Conservation (phyloP, 257 asterid genomes). For the Mentha longifolia region DNA sequence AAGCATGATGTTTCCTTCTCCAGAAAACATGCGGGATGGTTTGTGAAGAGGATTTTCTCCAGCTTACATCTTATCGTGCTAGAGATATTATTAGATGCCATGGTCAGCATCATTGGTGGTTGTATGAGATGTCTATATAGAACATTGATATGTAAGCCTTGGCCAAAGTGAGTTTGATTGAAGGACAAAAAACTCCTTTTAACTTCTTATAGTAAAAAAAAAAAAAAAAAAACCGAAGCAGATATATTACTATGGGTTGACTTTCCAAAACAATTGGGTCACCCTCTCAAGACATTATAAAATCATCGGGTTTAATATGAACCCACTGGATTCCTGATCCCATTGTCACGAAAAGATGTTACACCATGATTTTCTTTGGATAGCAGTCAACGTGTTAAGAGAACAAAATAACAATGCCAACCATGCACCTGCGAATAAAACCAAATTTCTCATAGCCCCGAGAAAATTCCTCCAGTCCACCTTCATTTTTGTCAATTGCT, state of each 20-base stretch:
- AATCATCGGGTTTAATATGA: conserved; percentile 11
- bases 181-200: conserved; percentile 22
- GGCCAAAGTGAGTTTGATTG: conserved; percentile 10
- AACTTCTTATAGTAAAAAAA: conserved; percentile 10
- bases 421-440: conserved; percentile 79
- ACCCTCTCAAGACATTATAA: conserved; percentile 1
- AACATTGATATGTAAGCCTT: conserved; percentile 22
- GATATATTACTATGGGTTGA: conserved; percentile 10
- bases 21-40: conserved; percentile 15
- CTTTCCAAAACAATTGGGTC: conserved; percentile 4
- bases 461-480: conserved; percentile 89
- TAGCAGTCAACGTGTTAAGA: conserved; percentile 5
- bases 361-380: conserved; percentile 27
- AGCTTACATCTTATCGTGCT: background rate
- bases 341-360: conserved; percentile 21
- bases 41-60: background rate
- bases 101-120: background rate
- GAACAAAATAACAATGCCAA: conserved; percentile 28
- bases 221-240: conserved; percentile 7
- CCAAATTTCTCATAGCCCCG: conserved; percentile 97
- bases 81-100: conserved; percentile 7
- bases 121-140: conserved; percentile 14
- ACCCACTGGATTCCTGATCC: background rate
- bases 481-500: conserved; percentile 86
- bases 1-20: conserved; percentile 14